These are phyloP conservation scores for Neostapfia colusana DNA, from an alignment of 176 grass and related monocot species.

Conservation along the genomic window DNA sequence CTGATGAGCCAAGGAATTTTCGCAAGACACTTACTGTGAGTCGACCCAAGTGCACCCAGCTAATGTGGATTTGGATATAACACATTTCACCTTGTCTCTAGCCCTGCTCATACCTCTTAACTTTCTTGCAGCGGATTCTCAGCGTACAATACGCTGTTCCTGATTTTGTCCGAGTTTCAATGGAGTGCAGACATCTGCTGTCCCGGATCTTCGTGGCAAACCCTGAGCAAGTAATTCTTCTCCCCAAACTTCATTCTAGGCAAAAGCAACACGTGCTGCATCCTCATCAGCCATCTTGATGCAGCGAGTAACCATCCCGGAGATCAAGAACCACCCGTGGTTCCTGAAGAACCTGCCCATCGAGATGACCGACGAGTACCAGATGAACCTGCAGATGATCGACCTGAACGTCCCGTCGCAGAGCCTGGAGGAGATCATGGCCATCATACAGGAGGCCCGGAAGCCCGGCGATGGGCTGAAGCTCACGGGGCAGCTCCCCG, in stretches of 20 bases:
- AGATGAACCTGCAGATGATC: constrained; percentile 37
- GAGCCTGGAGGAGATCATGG: constrained; percentile 66
- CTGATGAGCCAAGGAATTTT: constrained; percentile 88
- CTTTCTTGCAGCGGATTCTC: constrained; percentile 77
- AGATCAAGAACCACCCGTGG: constrained; percentile 98
- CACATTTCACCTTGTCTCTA: background rate
- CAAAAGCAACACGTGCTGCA: background rate
- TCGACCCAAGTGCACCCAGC: background rate
- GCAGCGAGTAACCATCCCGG: constrained; percentile 90
- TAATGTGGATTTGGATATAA: background rate
- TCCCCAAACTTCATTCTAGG: background rate
- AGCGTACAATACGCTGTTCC: constrained; percentile 81
- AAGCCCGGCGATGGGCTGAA: constrained; percentile 46
- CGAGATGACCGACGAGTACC: constrained; percentile 91
- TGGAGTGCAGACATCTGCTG: constrained; percentile 85
- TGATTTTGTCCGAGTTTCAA: constrained; percentile 78
- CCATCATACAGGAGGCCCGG: constrained; percentile 78
- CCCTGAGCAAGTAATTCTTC: constrained; percentile 74
- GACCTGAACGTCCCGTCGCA: constrained; percentile 43
- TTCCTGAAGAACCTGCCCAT: constrained; percentile 94
- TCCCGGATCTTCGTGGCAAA: constrained; percentile 91
- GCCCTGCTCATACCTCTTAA: background rate
- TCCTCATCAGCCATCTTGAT: constrained; percentile 26
- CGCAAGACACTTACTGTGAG: constrained; percentile 88
- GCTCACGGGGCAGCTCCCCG: constrained; percentile 43